Conservation (phyloP, 768 basidiomycete genomes). For the Rhizopogon sp. region DNA sequence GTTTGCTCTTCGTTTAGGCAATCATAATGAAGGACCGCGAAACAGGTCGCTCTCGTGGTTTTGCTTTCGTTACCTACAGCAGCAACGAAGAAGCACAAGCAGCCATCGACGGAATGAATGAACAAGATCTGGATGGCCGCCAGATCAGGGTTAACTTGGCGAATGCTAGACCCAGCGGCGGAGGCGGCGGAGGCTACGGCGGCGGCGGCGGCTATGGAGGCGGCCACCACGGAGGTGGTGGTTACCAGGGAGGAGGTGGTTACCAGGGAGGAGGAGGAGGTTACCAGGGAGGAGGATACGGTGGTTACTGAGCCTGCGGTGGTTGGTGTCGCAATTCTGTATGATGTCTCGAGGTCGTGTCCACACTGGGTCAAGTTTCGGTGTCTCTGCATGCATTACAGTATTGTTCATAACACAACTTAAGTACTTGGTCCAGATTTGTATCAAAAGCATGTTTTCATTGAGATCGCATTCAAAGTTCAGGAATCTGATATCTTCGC, state of each 20-base stretch:
- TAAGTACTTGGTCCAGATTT: background rate
- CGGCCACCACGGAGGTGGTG: constrained; percentile 10
- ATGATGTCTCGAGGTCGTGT: constrained; percentile 1
- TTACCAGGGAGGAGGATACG: constrained; percentile 1
- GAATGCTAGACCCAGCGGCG: constrained; percentile 23
- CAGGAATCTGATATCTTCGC: too few species aligned
- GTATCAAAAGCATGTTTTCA: background rate
- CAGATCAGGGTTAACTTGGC: constrained; percentile 46
- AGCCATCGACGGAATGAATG: constrained; percentile 42
- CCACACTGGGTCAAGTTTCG: background rate
- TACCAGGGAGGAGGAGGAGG: constrained; percentile 7
- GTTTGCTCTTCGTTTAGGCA: constrained; percentile 14
- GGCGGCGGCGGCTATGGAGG: constrained; percentile 11
- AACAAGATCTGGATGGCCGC: constrained; percentile 51
- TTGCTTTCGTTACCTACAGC: constrained; percentile 48
- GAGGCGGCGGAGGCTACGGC: constrained; percentile 13
- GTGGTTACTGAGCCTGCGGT: background rate
- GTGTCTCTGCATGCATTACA: constrained; percentile 1
- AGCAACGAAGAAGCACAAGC: constrained; percentile 32
- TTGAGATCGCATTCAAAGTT: background rate
- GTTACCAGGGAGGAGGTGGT: constrained; percentile 3
- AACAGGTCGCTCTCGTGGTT: constrained; percentile 53
- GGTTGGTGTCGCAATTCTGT: constrained; percentile 1
- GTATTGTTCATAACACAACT: constrained; percentile 1
- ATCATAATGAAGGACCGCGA: constrained; percentile 46